Conservation (phyloP, 352 stramenopile genomes). For the Halophytophthora polymorphica region DNA sequence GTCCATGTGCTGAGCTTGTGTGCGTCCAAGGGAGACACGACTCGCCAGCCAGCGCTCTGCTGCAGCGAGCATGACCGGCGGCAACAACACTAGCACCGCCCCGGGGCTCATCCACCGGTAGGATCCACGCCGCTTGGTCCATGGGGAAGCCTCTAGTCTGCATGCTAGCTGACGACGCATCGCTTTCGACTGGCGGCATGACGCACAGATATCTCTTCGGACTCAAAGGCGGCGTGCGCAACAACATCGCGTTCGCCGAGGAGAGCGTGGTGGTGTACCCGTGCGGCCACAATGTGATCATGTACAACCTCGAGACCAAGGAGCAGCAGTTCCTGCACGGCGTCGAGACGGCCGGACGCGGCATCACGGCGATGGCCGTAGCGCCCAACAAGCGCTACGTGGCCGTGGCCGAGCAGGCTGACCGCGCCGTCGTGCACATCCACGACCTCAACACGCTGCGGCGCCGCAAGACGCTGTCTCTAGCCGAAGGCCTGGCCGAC, state of each 20-base stretch:
- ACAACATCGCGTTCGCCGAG: constrained; percentile 83
- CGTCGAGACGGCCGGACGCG: constrained; percentile 66
- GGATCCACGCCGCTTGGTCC: background rate
- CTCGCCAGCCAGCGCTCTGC: too few relatives aligned
- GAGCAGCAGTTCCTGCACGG: constrained; percentile 90
- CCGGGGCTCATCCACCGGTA: constrained; percentile 49
- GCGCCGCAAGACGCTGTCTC: constrained; percentile 80
- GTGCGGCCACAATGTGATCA: constrained; percentile 84
- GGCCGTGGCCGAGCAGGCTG: constrained; percentile 84
- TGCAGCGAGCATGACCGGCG: constrained; percentile 10
- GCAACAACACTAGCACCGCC: constrained; percentile 16
- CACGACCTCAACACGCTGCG: constrained; percentile 88
- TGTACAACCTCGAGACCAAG: constrained; percentile 89
- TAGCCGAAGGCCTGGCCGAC: constrained; percentile 76
- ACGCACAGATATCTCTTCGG: constrained; percentile 74
- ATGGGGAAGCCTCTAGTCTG: too few relatives aligned
- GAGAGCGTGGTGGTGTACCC: constrained; percentile 86
- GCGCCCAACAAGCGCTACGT: constrained; percentile 83
- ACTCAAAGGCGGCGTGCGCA: constrained; percentile 78
- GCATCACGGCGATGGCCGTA: constrained; percentile 87
- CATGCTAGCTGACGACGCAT: background rate
- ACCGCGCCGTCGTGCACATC: constrained; percentile 85
- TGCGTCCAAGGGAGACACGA: background rate
- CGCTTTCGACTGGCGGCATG: background rate
- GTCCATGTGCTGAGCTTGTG: background rate